phyloP scores from a whole-genome alignment of 2,329 filamentous ascomycete genomes.

The Aspergillus sclerotialis region DNA sequence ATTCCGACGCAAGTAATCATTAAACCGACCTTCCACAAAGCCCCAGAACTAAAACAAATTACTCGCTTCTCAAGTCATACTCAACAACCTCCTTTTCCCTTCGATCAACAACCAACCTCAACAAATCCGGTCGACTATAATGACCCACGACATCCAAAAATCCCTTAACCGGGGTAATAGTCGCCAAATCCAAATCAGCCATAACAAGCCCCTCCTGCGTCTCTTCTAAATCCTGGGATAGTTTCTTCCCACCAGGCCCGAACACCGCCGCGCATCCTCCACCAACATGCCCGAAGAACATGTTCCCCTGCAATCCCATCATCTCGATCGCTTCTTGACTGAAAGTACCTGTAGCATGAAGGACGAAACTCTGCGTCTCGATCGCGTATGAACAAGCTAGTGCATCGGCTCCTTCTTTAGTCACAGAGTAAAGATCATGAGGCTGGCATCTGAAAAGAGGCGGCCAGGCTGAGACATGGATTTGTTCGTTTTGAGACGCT shows the following conservation, averaged over 20 bases:
- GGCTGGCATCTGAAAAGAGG: constrained; percentile 14
- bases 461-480: constrained; percentile 48
- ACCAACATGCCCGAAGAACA: constrained; percentile 34
- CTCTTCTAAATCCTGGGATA: constrained; percentile 32
- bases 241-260: constrained; percentile 44
- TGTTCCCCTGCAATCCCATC: constrained; percentile 36
- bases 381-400: constrained; percentile 51
- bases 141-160: constrained; percentile 1
- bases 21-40: too few relatives aligned
- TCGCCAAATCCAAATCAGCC: constrained; percentile 42
- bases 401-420: constrained; percentile 30
- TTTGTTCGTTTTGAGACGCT: constrained; percentile 37
- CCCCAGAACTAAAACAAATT: too few relatives aligned
- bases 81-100: neutral
- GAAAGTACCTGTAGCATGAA: constrained; percentile 46
- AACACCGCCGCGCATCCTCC: constrained; percentile 43
- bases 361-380: constrained; percentile 49
- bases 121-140: constrained; percentile 1
- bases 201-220: constrained; percentile 43
- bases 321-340: constrained; percentile 37
- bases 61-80: neutral
- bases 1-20: too few relatives aligned
- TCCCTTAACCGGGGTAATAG: constrained; percentile 18
- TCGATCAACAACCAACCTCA: constrained; percentile 1
- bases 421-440: constrained; percentile 24